Evolutionary conservation across 352 stramenopile species (phyloP).

Genomic region (Phytophthora brassicae): DNA sequence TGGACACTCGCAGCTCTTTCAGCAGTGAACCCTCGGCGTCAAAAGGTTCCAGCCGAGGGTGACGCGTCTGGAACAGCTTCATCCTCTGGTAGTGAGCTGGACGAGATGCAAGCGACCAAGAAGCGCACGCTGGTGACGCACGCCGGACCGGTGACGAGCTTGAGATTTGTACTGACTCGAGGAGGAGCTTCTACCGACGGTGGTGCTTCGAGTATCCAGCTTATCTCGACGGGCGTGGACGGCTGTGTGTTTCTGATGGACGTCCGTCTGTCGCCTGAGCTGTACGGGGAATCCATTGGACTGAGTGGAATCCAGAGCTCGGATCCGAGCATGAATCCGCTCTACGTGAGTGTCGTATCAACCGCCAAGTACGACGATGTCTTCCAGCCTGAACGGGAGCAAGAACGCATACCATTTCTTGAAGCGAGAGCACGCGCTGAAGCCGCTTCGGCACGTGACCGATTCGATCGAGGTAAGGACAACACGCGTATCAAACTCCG

Average conservation of each 20-base stretch:
- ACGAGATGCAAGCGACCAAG: conserved; percentile 67
- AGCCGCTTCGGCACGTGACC: conserved; percentile 41
- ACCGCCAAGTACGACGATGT: conserved; percentile 72
- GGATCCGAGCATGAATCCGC: conserved; percentile 38
- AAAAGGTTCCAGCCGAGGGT: conserved; percentile 2
- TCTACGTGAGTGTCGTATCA: conserved; percentile 65
- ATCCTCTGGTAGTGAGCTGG: conserved; percentile 39
- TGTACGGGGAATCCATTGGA: conserved; percentile 32
- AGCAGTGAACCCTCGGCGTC: conserved; percentile 6
- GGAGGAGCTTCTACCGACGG: conserved; percentile 6
- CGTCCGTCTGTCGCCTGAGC: conserved; percentile 36
- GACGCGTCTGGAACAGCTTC: conserved; percentile 6
- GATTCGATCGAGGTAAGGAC: conserved; percentile 71
- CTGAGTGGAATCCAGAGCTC: conserved; percentile 4
- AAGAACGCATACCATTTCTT: conserved; percentile 43
- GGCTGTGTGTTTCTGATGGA: conserved; percentile 72
- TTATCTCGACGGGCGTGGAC: conserved; percentile 67
- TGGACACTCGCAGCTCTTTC: conserved; percentile 57
- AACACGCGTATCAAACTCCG: conserved; percentile 60
- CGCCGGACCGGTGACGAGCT: conserved; percentile 51
- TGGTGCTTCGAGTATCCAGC: conserved; percentile 35
- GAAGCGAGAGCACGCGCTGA: conserved; percentile 40
- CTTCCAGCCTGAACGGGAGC: conserved; percentile 54
- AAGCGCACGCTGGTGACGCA: conserved; percentile 69
- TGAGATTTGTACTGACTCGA: conserved; percentile 48